Evolutionary conservation across 2,329 filamentous ascomycete genomes (phyloP).

Genomic region (Lasiodiplodia citricola): DNA sequence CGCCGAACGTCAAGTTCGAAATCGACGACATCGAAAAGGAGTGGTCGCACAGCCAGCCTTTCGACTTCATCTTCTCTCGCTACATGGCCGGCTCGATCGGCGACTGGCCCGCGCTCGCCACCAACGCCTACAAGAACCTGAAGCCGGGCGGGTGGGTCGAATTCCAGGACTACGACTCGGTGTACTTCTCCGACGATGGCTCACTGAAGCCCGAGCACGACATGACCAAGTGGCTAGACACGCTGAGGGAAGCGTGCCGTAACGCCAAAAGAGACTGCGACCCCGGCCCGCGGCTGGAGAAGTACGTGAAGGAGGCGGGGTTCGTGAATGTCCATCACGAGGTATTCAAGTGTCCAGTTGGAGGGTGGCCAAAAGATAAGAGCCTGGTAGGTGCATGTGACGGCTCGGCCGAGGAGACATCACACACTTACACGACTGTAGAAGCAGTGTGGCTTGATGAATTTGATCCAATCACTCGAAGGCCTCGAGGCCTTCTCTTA

Average conservation of each 20-base stretch:
- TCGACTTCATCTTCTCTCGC: slow-evolving; percentile 63
- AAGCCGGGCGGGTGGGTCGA: slow-evolving; percentile 53
- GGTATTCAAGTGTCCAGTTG: slow-evolving; percentile 36
- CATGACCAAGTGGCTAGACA: slow-evolving; percentile 28
- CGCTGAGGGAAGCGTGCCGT: slow-evolving; percentile 3
- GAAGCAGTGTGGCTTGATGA: slow-evolving; percentile 32
- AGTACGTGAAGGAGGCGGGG: slow-evolving; percentile 47
- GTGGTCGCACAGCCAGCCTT: slow-evolving; percentile 59
- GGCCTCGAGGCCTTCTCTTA: slow-evolving; percentile 51
- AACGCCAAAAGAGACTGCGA: slow-evolving; percentile 22
- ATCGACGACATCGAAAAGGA: slow-evolving; percentile 66
- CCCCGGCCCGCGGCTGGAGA: slow-evolving; percentile 40
- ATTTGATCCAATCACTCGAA: slow-evolving; percentile 48
- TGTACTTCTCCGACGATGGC: slow-evolving; percentile 45
- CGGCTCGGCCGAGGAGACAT: neutral
- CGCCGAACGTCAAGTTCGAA: slow-evolving; percentile 65
- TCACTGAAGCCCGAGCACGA: slow-evolving; percentile 34
- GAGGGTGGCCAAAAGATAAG: slow-evolving; percentile 35
- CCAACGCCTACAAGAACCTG: slow-evolving; percentile 50
- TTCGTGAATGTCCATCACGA: slow-evolving; percentile 51
- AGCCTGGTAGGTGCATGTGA: slow-evolving; percentile 19
- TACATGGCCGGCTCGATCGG: slow-evolving; percentile 58
- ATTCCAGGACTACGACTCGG: slow-evolving; percentile 54
- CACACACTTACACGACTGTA: neutral
- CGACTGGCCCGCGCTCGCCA: slow-evolving; percentile 58